These are phyloP conservation scores for Euphorbia celastroides DNA, from an alignment of 441 rosid genomes.

Conservation along the genomic window DNA sequence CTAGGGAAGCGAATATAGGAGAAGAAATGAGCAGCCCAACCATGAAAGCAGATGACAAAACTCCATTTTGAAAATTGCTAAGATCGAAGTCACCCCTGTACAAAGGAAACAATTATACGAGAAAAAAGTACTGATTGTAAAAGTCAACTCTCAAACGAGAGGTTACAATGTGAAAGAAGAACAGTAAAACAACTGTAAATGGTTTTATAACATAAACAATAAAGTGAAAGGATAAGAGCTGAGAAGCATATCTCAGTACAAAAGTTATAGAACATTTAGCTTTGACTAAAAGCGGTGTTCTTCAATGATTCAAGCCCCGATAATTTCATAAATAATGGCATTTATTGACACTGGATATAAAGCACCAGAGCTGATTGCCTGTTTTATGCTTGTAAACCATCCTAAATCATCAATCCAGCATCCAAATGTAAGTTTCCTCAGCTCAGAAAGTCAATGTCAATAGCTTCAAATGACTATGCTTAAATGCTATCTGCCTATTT, in stretches of 20 bases:
- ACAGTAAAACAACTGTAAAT: background rate
- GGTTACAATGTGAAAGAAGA: background rate
- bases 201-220: background rate
- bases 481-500: too few species aligned
- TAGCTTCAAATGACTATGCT: too few species aligned
- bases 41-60: too few species aligned
- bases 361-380: background rate
- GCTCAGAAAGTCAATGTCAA: too few species aligned
- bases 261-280: too few species aligned
- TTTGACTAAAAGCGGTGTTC: too few species aligned
- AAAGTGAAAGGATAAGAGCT: too few species aligned
- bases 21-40: too few species aligned
- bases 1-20: too few species aligned
- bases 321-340: background rate
- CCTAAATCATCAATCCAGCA: too few species aligned
- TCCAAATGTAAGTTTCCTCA: background rate
- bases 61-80: slow-evolving; percentile 55
- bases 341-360: too few species aligned
- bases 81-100: slow-evolving; percentile 79
- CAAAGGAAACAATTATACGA: background rate
- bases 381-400: background rate
- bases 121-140: background rate
- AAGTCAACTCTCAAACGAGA: background rate
- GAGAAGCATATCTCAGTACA: too few species aligned
- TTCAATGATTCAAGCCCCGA: background rate